A percentile compares a stretch with the other conserved stretches of the same genome.
phyloP scores from a whole-genome alignment of 352 stramenopile species.

The Globisporangium heterothallicum region DNA sequence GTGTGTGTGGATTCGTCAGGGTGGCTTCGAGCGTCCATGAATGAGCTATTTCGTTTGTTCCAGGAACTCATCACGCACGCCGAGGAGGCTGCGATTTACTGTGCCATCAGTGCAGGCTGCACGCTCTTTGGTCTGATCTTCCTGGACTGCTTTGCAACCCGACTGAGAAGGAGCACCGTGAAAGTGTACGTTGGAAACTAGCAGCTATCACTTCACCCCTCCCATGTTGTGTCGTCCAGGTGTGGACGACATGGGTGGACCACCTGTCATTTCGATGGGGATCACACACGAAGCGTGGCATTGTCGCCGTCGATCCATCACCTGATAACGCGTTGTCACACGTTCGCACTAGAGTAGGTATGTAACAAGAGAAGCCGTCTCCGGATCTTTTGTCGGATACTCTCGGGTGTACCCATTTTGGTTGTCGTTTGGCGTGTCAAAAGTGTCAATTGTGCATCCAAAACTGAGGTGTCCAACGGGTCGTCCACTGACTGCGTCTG shows the following conservation, averaged over 20 bases:
- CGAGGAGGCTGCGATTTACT: slow-evolving; percentile 31
- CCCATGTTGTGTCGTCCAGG: too few species aligned
- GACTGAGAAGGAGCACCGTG: slow-evolving; percentile 42
- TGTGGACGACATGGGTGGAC: too few species aligned
- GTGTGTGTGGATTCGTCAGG: slow-evolving; percentile 21
- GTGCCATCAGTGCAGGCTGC: slow-evolving; percentile 16
- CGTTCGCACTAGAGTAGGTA: too few species aligned
- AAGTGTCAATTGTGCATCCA: too few species aligned
- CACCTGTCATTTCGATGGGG: too few species aligned
- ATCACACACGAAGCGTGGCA: too few species aligned
- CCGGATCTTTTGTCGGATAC: slow-evolving; percentile 1
- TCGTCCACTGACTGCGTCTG: neutral
- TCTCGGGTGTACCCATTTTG: neutral
- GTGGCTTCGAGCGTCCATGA: slow-evolving; percentile 41
- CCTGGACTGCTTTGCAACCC: slow-evolving; percentile 33
- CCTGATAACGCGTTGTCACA: too few species aligned
- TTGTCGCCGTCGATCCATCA: too few species aligned
- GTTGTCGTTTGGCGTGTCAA: too few species aligned
- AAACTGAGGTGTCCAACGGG: neutral
- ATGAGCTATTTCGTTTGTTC: slow-evolving; percentile 38
- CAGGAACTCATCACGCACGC: slow-evolving; percentile 35
- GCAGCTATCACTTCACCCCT: too few species aligned
- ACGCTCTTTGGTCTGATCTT: slow-evolving; percentile 33
- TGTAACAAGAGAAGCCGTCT: too few species aligned
- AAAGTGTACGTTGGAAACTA: slow-evolving; percentile 49